Evolutionary conservation across 768 basidiomycete species (phyloP), one percentile per base, ranked within the genome.

Genomic region (Pulveroboletus sp.): DNA sequence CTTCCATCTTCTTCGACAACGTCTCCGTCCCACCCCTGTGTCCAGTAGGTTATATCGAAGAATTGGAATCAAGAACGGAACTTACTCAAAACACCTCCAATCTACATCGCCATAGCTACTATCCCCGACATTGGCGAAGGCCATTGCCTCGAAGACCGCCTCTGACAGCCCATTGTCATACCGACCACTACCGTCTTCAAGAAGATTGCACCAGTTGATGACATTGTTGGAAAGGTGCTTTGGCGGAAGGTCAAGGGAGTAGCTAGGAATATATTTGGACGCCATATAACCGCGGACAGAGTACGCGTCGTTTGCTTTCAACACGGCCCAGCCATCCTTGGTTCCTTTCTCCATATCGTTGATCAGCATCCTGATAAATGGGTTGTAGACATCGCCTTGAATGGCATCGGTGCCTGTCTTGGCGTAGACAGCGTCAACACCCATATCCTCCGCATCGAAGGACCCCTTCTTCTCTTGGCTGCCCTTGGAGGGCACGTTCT

Each of bases 161-260:
- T 75, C 72, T 2, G 67, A 52, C 33, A 74, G 54, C 14, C 62
- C 62, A 1, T 61, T 60, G 46, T 75, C 69, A 52, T 65, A 75
- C 47, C 55, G 63, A 1, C 66, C 66, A 4, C 62, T 61, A 23
- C 52, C 60, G 14, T 57, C 60, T 33, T 60, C 65, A 12, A 74
- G 64, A 9, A 67, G 69, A 43, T 69, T 41, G 7, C 48, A 47
- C 57, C 58, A 75, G 49, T 70, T 64, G 25, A 72, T 52, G 8
- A 66, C 56, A n/a, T 57, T 39, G 29, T 1, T 56, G 11, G 54
- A 33, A 38, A 62, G 60, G 13, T 56, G 54, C 8, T 40, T 27
- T 6, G 52, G 45, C 7, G 66, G 58, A 24, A 65, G 46, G 0
- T 43, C 16, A 10, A 67, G 45, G 23, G 3, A 20, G 20, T 31